Evolutionary conservation across 225 moss, liverwort and hornwort species (phyloP).

Genomic region (Takakia lepidozioides): DNA sequence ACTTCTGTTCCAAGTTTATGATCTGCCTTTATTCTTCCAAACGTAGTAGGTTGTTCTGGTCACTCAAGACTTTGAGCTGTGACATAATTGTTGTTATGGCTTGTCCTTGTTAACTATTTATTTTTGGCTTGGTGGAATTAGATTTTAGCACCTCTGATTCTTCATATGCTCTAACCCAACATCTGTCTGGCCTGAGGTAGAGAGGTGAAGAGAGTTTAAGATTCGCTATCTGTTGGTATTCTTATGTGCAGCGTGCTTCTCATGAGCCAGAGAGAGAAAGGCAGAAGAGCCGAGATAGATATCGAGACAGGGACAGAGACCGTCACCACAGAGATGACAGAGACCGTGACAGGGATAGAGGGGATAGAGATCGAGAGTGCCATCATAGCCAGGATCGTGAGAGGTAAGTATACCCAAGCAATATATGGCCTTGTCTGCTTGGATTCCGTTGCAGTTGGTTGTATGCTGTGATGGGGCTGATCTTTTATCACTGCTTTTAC

Average conservation of each 20-base stretch:
- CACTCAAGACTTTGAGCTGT: conserved; percentile 14
- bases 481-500: neutral
- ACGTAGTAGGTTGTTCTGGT: conserved; percentile 9
- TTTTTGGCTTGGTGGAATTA: too few relatives aligned
- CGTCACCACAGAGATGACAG: conserved; percentile 80
- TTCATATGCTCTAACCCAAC: conserved; percentile 1
- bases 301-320: conserved; percentile 61
- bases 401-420: conserved; percentile 28
- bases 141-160: conserved; percentile 30
- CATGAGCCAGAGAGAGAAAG: conserved; percentile 81
- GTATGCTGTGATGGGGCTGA: too few relatives aligned
- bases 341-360: conserved; percentile 56
- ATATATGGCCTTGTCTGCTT: too few relatives aligned
- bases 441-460: too few relatives aligned
- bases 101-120: too few relatives aligned
- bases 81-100: too few relatives aligned
- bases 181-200: conserved; percentile 16
- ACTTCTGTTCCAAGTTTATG: conserved; percentile 44
- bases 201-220: conserved; percentile 14
- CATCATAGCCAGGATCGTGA: conserved; percentile 66
- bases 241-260: conserved; percentile 61
- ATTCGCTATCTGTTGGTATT: conserved; percentile 7
- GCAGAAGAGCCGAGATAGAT: conserved; percentile 78
- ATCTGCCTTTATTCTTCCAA: conserved; percentile 18
- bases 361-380: conserved; percentile 46